Evolutionary conservation across 2,329 filamentous ascomycete species (phyloP), one percentile per base, ranked within the genome.

Genomic region (Paracoccidioides lutzii): DNA sequence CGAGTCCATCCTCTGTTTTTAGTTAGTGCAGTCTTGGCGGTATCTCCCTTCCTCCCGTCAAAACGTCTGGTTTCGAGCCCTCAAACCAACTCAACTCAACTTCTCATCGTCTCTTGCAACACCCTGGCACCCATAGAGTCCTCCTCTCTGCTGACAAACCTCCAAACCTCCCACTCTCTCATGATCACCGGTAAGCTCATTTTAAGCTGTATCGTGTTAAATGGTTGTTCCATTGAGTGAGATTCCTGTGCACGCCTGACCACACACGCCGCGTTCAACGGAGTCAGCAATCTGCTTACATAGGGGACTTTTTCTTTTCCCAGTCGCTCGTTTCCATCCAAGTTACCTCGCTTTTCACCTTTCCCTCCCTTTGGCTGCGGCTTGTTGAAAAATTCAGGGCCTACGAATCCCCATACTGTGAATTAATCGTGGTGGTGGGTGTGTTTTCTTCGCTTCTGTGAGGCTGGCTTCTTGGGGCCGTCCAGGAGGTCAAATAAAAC

Each of bases 221-320:
- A 32, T 49, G 30, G 2, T 30, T 44, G 40, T 22, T 22, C 15
- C 51, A 53, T 43, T 44, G 30, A 35, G 51, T 41, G 14, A 8
- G 41, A 33, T 52, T 32, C 49, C 49, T 35, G 35, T 41, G 37
- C 37, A 35, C 37, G 48, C 48, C 40, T 40, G 48, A 32, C 30
- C 35, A 30, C 35, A 7, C 9, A 15, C 46, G 28, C 30, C 8
- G 45, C 9, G 22, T 22, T 22, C 22, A 22, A 22, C 22, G 22
- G 32, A 30, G 15, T 32, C 37, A 9, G 22, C 37, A 14, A 41
- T 48, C 42, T 64, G 64, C 63, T 22, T 22, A 63, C 60, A 71
- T 68, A 71, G 69, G 70, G 71, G 70, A 69, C 65, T 65, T 69
- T 66, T 67, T 22, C 22, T 69, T n/a, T 54, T 48, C 71, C 69